A percentile compares a stretch with the other conserved stretches of the same genome.
These are phyloP conservation scores for Cryptococcus sp. DNA, from an alignment of 1,284 basidiomycete genomes.

Conservation along the genomic window DNA sequence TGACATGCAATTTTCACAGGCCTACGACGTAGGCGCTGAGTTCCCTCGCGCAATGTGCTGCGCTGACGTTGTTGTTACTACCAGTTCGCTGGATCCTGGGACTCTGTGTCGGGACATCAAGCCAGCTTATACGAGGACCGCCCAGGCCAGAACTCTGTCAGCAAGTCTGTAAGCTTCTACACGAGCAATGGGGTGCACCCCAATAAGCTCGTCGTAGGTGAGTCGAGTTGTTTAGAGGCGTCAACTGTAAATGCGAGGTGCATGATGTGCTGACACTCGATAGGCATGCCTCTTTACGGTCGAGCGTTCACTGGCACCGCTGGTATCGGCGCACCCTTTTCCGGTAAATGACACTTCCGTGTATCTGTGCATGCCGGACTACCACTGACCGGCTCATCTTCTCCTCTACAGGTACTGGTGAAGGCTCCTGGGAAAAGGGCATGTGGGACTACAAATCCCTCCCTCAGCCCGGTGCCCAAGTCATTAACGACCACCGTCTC, in stretches of 20 bases:
- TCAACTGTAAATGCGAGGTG: neutral
- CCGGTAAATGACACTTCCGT: conserved; percentile 48
- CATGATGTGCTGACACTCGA: neutral
- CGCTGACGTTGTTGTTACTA: neutral
- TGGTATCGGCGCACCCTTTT: conserved; percentile 71
- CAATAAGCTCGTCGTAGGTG: conserved; percentile 73
- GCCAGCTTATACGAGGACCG: conserved; percentile 64
- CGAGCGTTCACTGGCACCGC: conserved; percentile 74
- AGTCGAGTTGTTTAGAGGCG: conserved; percentile 27
- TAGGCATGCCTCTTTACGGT: conserved; percentile 80
- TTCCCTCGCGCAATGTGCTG: neutral
- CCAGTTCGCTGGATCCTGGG: conserved; percentile 50
- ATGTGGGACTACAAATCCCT: conserved; percentile 67
- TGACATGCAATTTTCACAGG: conserved; percentile 48
- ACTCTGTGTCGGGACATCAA: conserved; percentile 66
- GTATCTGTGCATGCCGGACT: neutral
- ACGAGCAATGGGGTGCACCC: conserved; percentile 63
- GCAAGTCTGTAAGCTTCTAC: conserved; percentile 68
- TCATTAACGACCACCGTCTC: conserved; percentile 66
- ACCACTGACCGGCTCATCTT: neutral
- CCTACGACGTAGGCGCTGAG: conserved; percentile 58
- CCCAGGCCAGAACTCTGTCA: conserved; percentile 59
- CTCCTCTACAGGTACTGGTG: conserved; percentile 57
- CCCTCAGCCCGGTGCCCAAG: conserved; percentile 63
- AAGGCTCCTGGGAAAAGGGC: conserved; percentile 50